phyloP scores from a whole-genome alignment of 441 rosid species.

The Arabidopsis lyrata region DNA sequence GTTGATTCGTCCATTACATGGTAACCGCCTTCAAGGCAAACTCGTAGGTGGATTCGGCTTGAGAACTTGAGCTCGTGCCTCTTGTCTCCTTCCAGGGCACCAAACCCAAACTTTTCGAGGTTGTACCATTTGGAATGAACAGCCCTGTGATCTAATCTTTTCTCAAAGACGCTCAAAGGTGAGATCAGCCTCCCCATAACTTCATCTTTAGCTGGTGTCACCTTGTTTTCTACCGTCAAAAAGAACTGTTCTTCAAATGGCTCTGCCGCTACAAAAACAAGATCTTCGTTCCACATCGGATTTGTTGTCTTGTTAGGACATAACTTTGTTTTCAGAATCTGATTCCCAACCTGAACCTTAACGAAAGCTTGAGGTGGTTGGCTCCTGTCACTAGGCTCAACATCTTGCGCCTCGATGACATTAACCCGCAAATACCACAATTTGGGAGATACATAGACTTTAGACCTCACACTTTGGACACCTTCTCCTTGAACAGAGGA shows the following conservation, averaged over 20 bases:
- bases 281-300: slow-evolving; percentile 76
- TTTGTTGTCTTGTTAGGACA: slow-evolving; percentile 55
- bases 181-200: slow-evolving; percentile 54
- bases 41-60: slow-evolving; percentile 61
- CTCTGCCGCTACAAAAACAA: slow-evolving; percentile 74
- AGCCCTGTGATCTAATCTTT: slow-evolving; percentile 65
- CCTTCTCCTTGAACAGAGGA: slow-evolving; percentile 71
- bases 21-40: slow-evolving; percentile 71
- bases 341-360: slow-evolving; percentile 67
- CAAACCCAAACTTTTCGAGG: slow-evolving; percentile 68
- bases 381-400: slow-evolving; percentile 57
- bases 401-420: slow-evolving; percentile 70
- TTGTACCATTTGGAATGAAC: slow-evolving; percentile 67
- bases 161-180: slow-evolving; percentile 57
- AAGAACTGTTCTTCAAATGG: slow-evolving; percentile 67
- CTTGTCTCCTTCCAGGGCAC: slow-evolving; percentile 64
- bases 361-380: slow-evolving; percentile 66
- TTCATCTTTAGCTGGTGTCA: slow-evolving; percentile 61
- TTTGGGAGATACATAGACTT: slow-evolving; percentile 75
- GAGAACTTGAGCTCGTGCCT: slow-evolving; percentile 71
- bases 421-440: slow-evolving; percentile 71
- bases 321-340: slow-evolving; percentile 62
- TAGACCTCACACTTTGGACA: slow-evolving; percentile 63
- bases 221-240: slow-evolving; percentile 62
- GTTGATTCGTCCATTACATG: slow-evolving; percentile 79